Percentiles rank a stretch among this genome's conserved stretches.
These are phyloP conservation scores for Talaromyces sp. DNA, from an alignment of 2,329 filamentous ascomycete species.

Conservation along the genomic window DNA sequence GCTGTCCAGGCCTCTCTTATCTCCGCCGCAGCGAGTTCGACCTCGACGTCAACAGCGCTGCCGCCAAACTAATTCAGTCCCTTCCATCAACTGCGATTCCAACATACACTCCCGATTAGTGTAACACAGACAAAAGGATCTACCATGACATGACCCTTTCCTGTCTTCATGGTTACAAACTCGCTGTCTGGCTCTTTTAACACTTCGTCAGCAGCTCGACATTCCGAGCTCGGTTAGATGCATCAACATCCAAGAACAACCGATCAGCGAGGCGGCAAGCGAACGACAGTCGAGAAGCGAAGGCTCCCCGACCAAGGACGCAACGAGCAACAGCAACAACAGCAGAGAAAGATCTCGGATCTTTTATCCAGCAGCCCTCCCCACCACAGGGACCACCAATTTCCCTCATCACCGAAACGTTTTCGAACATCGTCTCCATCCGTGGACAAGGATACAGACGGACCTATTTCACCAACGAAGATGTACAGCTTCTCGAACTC, in stretches of 20 bases:
- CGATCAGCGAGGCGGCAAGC: conserved; percentile 39
- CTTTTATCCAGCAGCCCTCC: conserved; percentile 32
- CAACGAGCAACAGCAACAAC: conserved; percentile 26
- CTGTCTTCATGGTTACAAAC: conserved; percentile 15
- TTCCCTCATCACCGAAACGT: conserved; percentile 34
- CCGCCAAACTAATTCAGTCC: background rate
- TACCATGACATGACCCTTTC: conserved; percentile 13
- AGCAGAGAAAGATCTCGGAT: conserved; percentile 41
- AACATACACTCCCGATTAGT: background rate
- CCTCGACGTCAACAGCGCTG: background rate
- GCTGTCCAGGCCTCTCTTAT: conserved; percentile 23
- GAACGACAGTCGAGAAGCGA: conserved; percentile 37
- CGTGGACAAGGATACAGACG: conserved; percentile 10
- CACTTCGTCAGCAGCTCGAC: conserved; percentile 5
- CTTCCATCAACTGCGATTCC: background rate
- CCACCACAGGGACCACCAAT: conserved; percentile 13
- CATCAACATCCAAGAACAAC: conserved; percentile 23
- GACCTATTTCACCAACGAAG: conserved; percentile 31
- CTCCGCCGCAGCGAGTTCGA: conserved; percentile 14
- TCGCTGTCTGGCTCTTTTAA: conserved; percentile 6
- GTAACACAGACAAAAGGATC: background rate
- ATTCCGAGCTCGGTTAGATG: conserved; percentile 37
- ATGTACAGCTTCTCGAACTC: conserved; percentile 51
- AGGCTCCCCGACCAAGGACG: conserved; percentile 30
- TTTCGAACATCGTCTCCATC: conserved; percentile 26